A percentile compares a stretch with the other conserved stretches of the same genome.
Evolutionary conservation across 352 stramenopile species (phyloP).

Genomic region (Phytophthora pini): DNA sequence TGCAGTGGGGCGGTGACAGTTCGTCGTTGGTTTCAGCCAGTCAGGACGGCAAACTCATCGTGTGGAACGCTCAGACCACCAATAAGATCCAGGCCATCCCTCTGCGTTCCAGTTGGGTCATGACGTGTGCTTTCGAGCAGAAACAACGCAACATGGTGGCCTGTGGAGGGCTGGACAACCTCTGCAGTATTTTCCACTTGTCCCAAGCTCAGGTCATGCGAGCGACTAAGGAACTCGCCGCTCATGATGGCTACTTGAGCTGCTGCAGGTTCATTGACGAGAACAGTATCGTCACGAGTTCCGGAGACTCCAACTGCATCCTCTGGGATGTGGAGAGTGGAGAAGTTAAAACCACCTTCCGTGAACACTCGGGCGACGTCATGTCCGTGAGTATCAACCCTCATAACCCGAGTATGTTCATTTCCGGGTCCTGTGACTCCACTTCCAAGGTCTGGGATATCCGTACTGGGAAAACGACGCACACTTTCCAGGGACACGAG

Average conservation of each 20-base stretch:
- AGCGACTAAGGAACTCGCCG: conserved; percentile 95
- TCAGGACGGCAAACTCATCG: conserved; percentile 99
- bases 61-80: conserved; percentile 98
- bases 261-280: conserved; percentile 99
- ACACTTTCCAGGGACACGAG: conserved; percentile 98
- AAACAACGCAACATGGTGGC: conserved; percentile 97
- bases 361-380: conserved; percentile 97
- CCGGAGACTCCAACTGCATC: conserved; percentile 98
- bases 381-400: conserved; percentile 97
- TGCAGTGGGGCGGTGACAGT: conserved; percentile 97
- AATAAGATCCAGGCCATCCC: conserved; percentile 98
- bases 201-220: conserved; percentile 90
- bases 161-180: conserved; percentile 98
- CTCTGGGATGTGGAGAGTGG: conserved; percentile 98
- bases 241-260: conserved; percentile 98
- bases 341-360: conserved; percentile 95
- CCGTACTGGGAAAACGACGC: conserved; percentile 93
- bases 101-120: conserved; percentile 98
- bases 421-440: conserved; percentile 96
- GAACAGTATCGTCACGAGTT: conserved; percentile 93
- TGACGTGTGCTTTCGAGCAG: conserved; percentile 99
- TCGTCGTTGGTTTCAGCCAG: conserved; percentile 92
- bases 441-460: conserved; percentile 99
- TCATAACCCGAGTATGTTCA: conserved; percentile 97
- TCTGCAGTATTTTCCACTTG: conserved; percentile 99